phyloP scores from a whole-genome alignment of 768 basidiomycete species.

The Leccinum rimulosum region DNA sequence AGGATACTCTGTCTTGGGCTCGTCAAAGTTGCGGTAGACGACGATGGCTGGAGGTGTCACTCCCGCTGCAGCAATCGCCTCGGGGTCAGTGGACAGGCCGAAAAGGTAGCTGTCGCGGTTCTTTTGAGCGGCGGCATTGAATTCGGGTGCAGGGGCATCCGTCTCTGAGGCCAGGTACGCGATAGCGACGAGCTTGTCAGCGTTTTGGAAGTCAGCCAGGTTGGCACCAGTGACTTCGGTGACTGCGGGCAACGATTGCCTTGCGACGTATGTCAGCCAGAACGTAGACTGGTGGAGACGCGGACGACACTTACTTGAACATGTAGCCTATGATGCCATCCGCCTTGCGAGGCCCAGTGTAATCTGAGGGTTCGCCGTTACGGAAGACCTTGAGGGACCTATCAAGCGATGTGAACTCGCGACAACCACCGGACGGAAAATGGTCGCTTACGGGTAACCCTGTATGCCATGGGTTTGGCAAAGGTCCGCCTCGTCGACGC shows the following conservation, averaged over 20 bases:
- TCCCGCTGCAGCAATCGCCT: constrained; percentile 63
- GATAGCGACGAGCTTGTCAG: constrained; percentile 89
- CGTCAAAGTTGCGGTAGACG: constrained; percentile 91
- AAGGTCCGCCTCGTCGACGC: constrained; percentile 89
- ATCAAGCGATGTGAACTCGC: neutral
- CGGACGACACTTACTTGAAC: constrained; percentile 67
- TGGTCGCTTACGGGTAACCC: constrained; percentile 82
- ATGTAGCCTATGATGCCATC: constrained; percentile 97
- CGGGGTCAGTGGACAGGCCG: constrained; percentile 75
- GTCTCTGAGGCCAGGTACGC: constrained; percentile 78
- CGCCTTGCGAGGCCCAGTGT: constrained; percentile 85
- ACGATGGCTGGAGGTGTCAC: constrained; percentile 83
- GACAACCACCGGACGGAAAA: neutral
- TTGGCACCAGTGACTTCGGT: constrained; percentile 74
- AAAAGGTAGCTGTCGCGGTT: constrained; percentile 95
- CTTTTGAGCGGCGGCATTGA: constrained; percentile 76
- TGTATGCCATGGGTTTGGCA: constrained; percentile 86
- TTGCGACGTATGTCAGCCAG: constrained; percentile 24
- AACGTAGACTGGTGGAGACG: neutral
- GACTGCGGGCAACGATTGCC: constrained; percentile 94
- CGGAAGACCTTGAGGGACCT: constrained; percentile 90
- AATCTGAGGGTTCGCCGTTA: constrained; percentile 76
- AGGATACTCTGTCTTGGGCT: constrained; percentile 68
- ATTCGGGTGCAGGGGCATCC: constrained; percentile 68
- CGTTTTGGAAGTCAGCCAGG: constrained; percentile 79